Evolutionary conservation across 1,284 basidiomycete genomes (phyloP), one percentile per base, ranked within the genome.

Genomic region (Leccinum olivaceoglutinosum): DNA sequence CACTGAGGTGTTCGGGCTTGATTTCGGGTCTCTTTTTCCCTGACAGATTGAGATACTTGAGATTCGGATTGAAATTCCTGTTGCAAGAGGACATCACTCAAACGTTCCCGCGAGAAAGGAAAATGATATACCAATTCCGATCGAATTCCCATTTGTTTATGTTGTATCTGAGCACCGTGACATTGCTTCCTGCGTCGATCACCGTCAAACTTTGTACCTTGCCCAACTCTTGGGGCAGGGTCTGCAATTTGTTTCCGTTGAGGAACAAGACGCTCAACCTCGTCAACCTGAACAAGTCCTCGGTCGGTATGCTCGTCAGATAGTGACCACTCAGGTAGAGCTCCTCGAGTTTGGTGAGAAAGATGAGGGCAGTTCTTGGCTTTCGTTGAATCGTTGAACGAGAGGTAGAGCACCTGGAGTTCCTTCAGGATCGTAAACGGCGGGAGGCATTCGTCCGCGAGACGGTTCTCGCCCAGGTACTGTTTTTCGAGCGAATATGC

Each of bases 121-220:
- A 21, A 21, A 21, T 21, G 21, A 21, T 21, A 21, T 21, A 21
- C 21, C 21, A 21, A 21, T 21, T 21, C 21, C 21, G 21, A 21
- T 21, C 21, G 21, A 21, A 21, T 21, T 21, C 21, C 21, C 21
- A 21, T 21, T 21, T 21, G 21, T 94, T 92, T 68, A 98, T 96
- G 74, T 99, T 99, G 78, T 99, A 99, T 82, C 94, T 96, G 21
- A 21, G 21, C 21, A 21, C 21, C 21, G 21, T 21, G 21, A 21
- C 76, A 99, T 99, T 99, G 75, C 91, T 96, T 7, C 96, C 96
- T 2, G 94, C 97, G 73, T 99, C 97, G 65, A 99, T 81, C 34
- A 92, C 86, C 65, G 84, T 86, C 68, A 99, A 79, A 63, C 85
- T 88, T 72, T 85, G 85, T 67, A 98, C 83, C 72, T 93, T 92